Conservation (phyloP, 345 rosid species). For the Dipteronia dyeriana region DNA sequence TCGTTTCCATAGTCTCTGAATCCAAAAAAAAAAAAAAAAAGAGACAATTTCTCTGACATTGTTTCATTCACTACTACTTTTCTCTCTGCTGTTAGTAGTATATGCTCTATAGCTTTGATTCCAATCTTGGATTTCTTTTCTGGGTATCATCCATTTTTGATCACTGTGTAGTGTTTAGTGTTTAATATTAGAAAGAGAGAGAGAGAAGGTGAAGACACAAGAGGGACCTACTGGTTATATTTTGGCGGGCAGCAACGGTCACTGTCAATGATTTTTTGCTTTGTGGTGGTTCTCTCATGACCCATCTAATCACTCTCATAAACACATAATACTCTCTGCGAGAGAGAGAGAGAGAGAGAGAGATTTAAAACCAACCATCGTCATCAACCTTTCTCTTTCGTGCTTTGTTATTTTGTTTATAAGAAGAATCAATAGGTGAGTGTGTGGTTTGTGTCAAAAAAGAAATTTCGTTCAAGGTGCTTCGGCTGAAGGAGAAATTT, state of each 20-base stretch:
- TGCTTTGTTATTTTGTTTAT: conserved; percentile 18
- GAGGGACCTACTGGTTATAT: conserved; percentile 75
- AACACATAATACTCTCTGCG: conserved; percentile 11
- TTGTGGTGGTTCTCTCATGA: conserved; percentile 48
- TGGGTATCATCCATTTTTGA: conserved; percentile 22
- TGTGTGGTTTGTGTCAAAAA: conserved; percentile 1
- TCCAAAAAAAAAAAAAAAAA: neutral
- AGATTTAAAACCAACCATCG: conserved; percentile 24
- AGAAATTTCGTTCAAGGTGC: neutral
- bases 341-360: conserved; percentile 31
- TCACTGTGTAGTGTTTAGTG: conserved; percentile 3
- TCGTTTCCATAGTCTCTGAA: neutral
- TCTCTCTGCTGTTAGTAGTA: neutral
- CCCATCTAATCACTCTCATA: conserved; percentile 49
- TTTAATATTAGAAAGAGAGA: conserved; percentile 20
- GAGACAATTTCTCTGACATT: neutral
- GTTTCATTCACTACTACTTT: neutral
- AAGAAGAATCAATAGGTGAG: conserved; percentile 15
- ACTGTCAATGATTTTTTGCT: conserved; percentile 63
- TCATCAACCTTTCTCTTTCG: conserved; percentile 27
- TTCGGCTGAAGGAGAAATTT: conserved; percentile 36
- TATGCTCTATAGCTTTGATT: no score
- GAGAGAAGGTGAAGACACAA: conserved; percentile 49
- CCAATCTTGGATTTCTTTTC: conserved; percentile 18
- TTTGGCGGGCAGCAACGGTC: conserved; percentile 82